Evolutionary conservation across 2,329 filamentous ascomycete genomes (phyloP).

Genomic region (Emericellopsis cladophorae): DNA sequence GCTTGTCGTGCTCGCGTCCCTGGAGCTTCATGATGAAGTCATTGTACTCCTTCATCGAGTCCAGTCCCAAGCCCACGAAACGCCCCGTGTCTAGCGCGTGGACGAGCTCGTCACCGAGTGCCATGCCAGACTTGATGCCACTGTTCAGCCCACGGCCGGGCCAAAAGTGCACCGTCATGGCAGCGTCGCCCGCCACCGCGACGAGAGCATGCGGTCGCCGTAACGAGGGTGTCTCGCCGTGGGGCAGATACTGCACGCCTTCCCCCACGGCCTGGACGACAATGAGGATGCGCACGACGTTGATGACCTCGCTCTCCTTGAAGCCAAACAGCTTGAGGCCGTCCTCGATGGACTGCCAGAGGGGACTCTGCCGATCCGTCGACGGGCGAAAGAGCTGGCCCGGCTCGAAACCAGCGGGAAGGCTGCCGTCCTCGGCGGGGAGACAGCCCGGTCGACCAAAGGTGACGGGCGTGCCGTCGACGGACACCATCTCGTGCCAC

Average conservation of each 20-base stretch:
- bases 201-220: conserved; percentile 17
- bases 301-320: conserved; percentile 20
- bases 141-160: conserved; percentile 21
- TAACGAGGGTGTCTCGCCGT: conserved; percentile 11
- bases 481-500: conserved; percentile 18
- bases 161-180: conserved; percentile 24
- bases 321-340: conserved; percentile 22
- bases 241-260: conserved; percentile 14
- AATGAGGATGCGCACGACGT: conserved; percentile 21
- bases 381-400: conserved; percentile 19
- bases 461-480: conserved; percentile 17
- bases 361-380: conserved; percentile 11
- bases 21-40: conserved; percentile 22
- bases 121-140: conserved; percentile 21
- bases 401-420: conserved; percentile 16
- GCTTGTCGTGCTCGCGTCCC: conserved; percentile 20
- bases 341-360: conserved; percentile 20
- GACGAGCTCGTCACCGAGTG: conserved; percentile 20
- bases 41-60: conserved; percentile 18
- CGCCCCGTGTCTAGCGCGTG: conserved; percentile 15
- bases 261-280: conserved; percentile 19
- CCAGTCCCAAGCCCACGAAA: conserved; percentile 16
- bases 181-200: conserved; percentile 19
- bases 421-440: conserved; percentile 11
- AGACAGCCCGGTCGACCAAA: conserved; percentile 19